Percentiles rank a stretch among this genome's conserved stretches.
Evolutionary conservation across 1,284 basidiomycete species (phyloP).

Genomic region (Naganishia sp.): DNA sequence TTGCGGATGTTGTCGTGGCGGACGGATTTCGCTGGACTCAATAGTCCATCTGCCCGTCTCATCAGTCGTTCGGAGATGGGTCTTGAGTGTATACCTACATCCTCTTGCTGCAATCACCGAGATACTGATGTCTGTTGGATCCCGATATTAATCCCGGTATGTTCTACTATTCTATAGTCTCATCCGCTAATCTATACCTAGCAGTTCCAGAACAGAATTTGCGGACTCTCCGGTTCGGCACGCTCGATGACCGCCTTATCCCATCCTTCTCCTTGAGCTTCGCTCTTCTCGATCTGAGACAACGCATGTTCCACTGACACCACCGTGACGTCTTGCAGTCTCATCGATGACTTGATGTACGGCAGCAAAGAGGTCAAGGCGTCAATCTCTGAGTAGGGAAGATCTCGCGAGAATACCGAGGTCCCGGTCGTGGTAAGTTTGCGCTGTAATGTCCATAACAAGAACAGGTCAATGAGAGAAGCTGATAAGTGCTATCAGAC

Average conservation of each 20-base stretch:
- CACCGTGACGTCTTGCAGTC: constrained; percentile 70
- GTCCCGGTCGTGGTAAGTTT: constrained; percentile 78
- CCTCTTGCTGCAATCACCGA: not conserved
- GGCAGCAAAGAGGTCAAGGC: constrained; percentile 72
- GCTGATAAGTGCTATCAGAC: not conserved
- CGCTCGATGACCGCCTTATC: constrained; percentile 62
- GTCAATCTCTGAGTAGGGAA: constrained; percentile 84
- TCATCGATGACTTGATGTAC: constrained; percentile 82
- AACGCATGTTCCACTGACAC: constrained; percentile 69
- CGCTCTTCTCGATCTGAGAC: constrained; percentile 39
- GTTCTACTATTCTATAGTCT: no score
- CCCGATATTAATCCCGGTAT: not conserved
- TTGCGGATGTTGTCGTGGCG: no score
- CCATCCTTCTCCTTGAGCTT: constrained; percentile 43
- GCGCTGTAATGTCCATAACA: constrained; percentile 52
- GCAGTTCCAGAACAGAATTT: constrained; percentile 71
- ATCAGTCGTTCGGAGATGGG: no score
- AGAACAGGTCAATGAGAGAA: no score
- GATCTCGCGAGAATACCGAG: constrained; percentile 79
- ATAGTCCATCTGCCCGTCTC: no score
- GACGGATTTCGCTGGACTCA: no score
- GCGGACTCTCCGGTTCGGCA: constrained; percentile 84
- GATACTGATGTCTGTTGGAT: not conserved
- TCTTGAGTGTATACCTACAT: no score
- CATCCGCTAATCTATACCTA: not conserved